A percentile compares a stretch with the other conserved stretches of the same genome.
These are phyloP conservation scores for Jatropha podagrica DNA, from an alignment of 441 rosid species.

Conservation along the genomic window DNA sequence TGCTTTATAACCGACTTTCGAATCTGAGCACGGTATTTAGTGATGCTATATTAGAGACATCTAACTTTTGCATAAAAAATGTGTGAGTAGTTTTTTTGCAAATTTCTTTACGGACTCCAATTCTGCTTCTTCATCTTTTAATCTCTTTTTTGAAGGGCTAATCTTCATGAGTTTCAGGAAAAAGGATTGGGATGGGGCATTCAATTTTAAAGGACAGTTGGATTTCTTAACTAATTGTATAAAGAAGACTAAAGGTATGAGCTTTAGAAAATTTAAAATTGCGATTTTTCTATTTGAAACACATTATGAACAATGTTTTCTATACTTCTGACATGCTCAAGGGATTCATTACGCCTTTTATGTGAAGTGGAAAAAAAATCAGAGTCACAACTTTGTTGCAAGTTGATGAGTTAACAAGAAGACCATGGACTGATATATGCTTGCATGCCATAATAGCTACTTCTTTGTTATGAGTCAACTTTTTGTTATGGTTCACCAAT, in stretches of 20 bases:
- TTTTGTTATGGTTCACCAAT: background rate
- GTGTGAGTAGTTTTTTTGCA: slow-evolving; percentile 42
- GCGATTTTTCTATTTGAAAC: background rate
- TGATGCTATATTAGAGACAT: slow-evolving; percentile 40
- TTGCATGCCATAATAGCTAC: background rate
- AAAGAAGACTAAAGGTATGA: slow-evolving; percentile 55
- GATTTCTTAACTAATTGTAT: slow-evolving; percentile 66
- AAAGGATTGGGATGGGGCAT: slow-evolving; percentile 76
- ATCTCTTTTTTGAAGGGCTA: slow-evolving; percentile 4
- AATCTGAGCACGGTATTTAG: slow-evolving; percentile 46
- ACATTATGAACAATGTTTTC: background rate
- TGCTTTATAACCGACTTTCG: slow-evolving; percentile 53
- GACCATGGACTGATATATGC: background rate
- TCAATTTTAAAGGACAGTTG: slow-evolving; percentile 59
- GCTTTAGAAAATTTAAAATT: slow-evolving; percentile 1
- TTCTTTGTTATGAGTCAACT: background rate
- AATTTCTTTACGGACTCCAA: background rate
- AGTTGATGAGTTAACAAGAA: background rate
- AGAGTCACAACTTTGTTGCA: background rate
- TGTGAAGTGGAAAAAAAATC: background rate
- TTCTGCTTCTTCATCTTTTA: background rate
- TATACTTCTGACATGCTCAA: background rate
- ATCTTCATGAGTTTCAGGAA: slow-evolving; percentile 46
- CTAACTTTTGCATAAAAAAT: slow-evolving; percentile 73
- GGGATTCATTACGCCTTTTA: background rate